phyloP scores from a whole-genome alignment of 2,329 filamentous ascomycete genomes.

The Botrytis deweyae region DNA sequence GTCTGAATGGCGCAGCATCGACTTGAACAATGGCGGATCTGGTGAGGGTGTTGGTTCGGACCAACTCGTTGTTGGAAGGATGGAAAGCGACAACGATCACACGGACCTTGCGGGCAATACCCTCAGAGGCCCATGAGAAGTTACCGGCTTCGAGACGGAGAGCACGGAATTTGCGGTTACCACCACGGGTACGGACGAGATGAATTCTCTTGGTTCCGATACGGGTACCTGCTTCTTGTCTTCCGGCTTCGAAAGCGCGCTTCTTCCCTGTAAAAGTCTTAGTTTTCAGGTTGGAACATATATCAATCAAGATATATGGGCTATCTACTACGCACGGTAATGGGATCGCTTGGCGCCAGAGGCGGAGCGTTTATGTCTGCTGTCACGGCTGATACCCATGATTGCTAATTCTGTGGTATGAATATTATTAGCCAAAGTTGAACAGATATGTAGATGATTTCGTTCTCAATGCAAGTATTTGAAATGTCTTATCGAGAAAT shows the following conservation, averaged over 20 bases:
- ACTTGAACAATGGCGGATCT: conserved; percentile 98
- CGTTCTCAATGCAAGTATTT: background rate
- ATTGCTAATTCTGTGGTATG: conserved; percentile 66
- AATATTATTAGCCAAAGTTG: conserved; percentile 34
- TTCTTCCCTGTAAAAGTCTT: conserved; percentile 74
- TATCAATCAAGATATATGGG: conserved; percentile 59
- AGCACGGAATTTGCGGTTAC: conserved; percentile 99
- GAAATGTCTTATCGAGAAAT: background rate
- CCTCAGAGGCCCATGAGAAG: conserved; percentile 99
- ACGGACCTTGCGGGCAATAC: conserved; percentile 97
- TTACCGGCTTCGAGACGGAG: conserved; percentile 98
- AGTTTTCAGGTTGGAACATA: conserved; percentile 70
- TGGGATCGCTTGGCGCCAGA: conserved; percentile 96
- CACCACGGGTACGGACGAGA: conserved; percentile 94
- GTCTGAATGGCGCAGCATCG: conserved; percentile 97
- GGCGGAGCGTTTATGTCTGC: conserved; percentile 99
- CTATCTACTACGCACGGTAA: conserved; percentile 77
- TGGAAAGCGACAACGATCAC: conserved; percentile 98
- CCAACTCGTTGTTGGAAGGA: conserved; percentile 99
- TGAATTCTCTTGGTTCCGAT: conserved; percentile 97
- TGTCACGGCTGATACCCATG: conserved; percentile 99
- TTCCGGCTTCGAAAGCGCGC: conserved; percentile 99
- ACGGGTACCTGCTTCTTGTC: conserved; percentile 99
- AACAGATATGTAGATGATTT: background rate
- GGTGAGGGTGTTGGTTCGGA: conserved; percentile 99